Evolutionary conservation across 2,329 filamentous ascomycete genomes (phyloP).

Genomic region (Fusarium agapanthi): DNA sequence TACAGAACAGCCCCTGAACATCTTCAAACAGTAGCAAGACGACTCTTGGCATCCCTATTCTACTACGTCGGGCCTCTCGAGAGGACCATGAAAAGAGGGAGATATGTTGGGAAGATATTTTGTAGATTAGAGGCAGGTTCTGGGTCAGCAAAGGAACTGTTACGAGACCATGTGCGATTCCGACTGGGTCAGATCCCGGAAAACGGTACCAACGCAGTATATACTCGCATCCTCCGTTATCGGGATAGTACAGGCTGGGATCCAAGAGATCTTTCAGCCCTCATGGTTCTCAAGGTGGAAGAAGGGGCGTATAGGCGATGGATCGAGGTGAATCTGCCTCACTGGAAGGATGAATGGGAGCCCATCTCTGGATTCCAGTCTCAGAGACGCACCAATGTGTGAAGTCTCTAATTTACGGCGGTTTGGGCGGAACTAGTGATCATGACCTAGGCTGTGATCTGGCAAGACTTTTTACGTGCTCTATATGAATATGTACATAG

Average conservation of each 20-base stretch:
- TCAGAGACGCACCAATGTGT: neutral
- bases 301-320: neutral
- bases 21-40: neutral
- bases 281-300: neutral
- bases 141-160: neutral
- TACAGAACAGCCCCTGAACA: constrained; percentile 1
- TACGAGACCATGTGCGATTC: neutral
- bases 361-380: neutral
- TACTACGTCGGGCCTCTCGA: neutral
- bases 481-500: neutral
- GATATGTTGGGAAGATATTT: neutral
- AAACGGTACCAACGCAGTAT: neutral
- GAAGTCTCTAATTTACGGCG: neutral
- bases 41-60: constrained; percentile 7
- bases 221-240: neutral
- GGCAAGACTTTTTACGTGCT: accelerated
- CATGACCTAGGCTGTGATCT: accelerated
- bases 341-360: neutral
- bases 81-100: neutral
- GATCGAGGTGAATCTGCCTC: neutral
- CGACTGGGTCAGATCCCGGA: neutral
- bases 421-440: neutral
- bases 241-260: neutral
- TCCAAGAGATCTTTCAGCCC: neutral
- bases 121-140: neutral